Evolutionary conservation across 805 yeast species (phyloP), one percentile per base, ranked within the genome.

Genomic region (Grigorovia transvaalensis): DNA sequence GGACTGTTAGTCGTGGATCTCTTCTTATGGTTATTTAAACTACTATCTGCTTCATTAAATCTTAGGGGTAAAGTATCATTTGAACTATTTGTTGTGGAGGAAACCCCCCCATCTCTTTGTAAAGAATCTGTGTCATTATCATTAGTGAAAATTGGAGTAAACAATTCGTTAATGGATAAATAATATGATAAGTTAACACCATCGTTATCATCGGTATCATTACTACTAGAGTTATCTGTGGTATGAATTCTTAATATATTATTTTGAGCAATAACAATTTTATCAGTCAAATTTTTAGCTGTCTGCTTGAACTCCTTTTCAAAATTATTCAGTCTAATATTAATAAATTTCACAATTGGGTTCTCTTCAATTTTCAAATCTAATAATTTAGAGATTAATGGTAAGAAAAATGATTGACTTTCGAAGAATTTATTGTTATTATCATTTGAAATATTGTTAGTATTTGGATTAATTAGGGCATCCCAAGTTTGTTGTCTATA

Each of bases 321-420:
- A 53, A 80, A 71, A 18, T 62, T 63, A 23, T 70, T 68, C 46
- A 74, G 72, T 58, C 77, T 83, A 18, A 76, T 66, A 44, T 74
- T 69, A 30, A 85, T 74, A 81, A 88, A 85, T 50, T 76, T 79
- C 20, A 74, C 62, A 6, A 84, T 77, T 5, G 91, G 91, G 61
- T 80, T 83, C 51, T 79, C 82, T 46, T 71, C 75, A 2, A 77
- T 74, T n/a, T 82, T 84, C 38, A 85, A 68, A 54, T 84, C 87
- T 46, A 82, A 64, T 38, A 85, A 68, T 56, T 76, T 78, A n/a
- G 75, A 72, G 23, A 84, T 75, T 12, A 74, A 60, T 11, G 72
- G 69, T 19, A 76, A 58, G 53, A 77, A 74, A 29, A 62, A 50
- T 20, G 59, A 62, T 49, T 61, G 66, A 17, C 61, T 51, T 40